Base-by-base conservation (phyloP, 495 filamentous ascomycete species). In the Hypoxylon crocopeplum region DNA sequence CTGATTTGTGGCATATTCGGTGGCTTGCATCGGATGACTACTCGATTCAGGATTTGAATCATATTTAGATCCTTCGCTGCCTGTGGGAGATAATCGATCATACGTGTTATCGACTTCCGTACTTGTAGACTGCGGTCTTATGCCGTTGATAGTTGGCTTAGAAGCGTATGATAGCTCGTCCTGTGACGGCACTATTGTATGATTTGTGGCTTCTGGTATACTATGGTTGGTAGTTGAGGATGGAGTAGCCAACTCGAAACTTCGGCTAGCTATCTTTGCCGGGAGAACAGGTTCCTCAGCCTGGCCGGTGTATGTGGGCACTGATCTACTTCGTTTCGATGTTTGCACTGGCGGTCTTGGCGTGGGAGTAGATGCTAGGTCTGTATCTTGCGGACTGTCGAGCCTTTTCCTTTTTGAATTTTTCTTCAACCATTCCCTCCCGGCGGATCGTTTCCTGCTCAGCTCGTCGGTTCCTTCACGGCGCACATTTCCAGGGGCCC, bases 201-300 rank as follows among this genome's bases (percentile, higher is more conserved):
- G 34, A 17, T 27, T 36, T 1, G 19, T 24, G 10, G 52, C 16
- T 21, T 48, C 50, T 13, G 5, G 32, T 12, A 4, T 22, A 32
- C 42, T 65, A 12, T 8, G 55, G 40, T 52, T 48, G 12, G 49
- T 29, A 39, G 53, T 62, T 7, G 65, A 68, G 12, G 62, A 66
- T 19, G 68, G 68, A 24, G 65, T 68, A 30, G 42, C 36, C 29
- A 66, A 40, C 39, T 66, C 61, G 20, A 68, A 70, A 41, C 62
- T 70, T 36, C 49, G 58, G 25, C 37, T 66, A 22, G 15, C 45
- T 5, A 29, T 21, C 8, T 21, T 56, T n/a, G 24, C 49, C 19
- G 13, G 24, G 22, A 36, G 25, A 13, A 0, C 3, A 7, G 45
- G 30, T 15, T 16, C 19, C 38, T 30, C 41, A 47, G 12, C 13